A percentile compares a stretch with the other conserved stretches of the same genome.
Evolutionary conservation across 345 rosid species (phyloP).

Genomic region (Euphorbia pulcherrima): DNA sequence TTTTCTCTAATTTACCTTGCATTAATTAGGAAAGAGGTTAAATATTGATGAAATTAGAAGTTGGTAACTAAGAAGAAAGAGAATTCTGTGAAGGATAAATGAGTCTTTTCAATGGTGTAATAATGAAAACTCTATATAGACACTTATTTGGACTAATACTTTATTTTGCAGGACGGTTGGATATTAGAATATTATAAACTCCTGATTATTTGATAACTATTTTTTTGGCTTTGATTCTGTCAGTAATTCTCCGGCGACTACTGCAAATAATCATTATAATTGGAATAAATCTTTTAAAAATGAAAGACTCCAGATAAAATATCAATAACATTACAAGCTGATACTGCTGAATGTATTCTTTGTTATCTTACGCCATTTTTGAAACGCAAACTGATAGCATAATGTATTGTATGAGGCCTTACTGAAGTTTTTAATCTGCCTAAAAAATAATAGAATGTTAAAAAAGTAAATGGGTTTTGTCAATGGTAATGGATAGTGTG

Average conservation of each 20-base stretch:
- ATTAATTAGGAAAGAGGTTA: too few relatives aligned
- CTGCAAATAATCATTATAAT: background rate
- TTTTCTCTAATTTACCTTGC: too few relatives aligned
- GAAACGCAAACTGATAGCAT: background rate
- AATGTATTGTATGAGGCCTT: background rate
- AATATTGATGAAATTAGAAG: too few relatives aligned
- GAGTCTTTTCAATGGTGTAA: too few relatives aligned
- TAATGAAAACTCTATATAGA: too few relatives aligned
- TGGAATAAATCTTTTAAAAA: background rate
- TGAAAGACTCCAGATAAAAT: background rate
- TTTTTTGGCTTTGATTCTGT: too few relatives aligned
- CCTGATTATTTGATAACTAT: too few relatives aligned
- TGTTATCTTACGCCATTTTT: background rate
- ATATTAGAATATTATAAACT: background rate
- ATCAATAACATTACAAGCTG: background rate
- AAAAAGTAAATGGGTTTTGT: background rate
- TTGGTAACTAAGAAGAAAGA: too few relatives aligned
- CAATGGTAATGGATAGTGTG: background rate
- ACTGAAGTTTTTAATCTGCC: background rate
- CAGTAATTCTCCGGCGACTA: background rate
- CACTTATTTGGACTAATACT: too few relatives aligned
- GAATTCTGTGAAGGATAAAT: too few relatives aligned
- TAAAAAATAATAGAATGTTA: too few relatives aligned
- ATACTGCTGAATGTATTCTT: background rate
- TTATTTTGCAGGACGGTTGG: background rate